Conservation (phyloP, 2,329 filamentous ascomycete genomes). For the Colletotrichum karsti region DNA sequence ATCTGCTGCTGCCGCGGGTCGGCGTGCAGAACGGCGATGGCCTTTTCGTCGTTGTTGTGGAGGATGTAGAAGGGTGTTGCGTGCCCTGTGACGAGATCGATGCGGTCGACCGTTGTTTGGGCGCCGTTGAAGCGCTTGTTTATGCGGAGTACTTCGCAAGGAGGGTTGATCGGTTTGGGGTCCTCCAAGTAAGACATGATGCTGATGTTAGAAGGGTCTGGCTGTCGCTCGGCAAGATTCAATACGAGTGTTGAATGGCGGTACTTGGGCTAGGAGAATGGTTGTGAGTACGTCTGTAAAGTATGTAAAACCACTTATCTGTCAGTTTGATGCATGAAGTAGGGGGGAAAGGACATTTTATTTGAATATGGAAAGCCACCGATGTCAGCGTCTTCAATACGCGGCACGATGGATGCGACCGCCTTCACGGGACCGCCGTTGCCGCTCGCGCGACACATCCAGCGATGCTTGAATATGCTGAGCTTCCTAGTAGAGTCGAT, state of each 20-base stretch:
- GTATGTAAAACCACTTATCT: background rate
- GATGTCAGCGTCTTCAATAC: background rate
- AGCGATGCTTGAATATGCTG: background rate
- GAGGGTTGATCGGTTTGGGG: background rate
- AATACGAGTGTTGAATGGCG: fast-evolving
- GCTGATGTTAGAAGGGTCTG: background rate
- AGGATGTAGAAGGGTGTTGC: slow-evolving; percentile 17
- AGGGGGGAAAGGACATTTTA: background rate
- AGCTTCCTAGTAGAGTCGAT: background rate
- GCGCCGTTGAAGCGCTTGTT: slow-evolving; percentile 29
- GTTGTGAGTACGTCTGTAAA: background rate
- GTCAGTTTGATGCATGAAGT: background rate
- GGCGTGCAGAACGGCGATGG: slow-evolving; percentile 6
- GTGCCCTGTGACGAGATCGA: slow-evolving; percentile 1
- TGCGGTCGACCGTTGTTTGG: slow-evolving; percentile 22
- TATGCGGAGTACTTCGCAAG: slow-evolving; percentile 4
- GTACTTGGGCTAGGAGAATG: no score
- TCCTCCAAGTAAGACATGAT: background rate
- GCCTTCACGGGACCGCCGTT: background rate
- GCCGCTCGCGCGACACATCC: background rate
- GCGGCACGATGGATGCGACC: background rate
- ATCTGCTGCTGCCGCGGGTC: background rate
- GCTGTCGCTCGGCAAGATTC: no score
- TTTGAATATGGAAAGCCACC: background rate
- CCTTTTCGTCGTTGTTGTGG: slow-evolving; percentile 5